A percentile compares a stretch with the other conserved stretches of the same genome.
Conservation (phyloP, 2,329 filamentous ascomycete species). For the Hirsutella minnesotensis region DNA sequence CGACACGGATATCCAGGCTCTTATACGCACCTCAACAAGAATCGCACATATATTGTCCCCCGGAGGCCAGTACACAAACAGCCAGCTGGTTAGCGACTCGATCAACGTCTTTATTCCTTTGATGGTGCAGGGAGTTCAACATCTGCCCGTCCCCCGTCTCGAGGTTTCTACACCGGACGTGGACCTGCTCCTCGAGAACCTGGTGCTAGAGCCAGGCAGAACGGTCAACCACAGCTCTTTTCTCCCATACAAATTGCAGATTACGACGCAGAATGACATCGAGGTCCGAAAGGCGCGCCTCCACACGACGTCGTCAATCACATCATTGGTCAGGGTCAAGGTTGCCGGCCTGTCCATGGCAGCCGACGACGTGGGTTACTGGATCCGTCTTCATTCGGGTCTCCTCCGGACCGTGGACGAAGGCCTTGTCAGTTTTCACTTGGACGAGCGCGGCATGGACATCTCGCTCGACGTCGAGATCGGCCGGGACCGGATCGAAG, state of each 20-base stretch:
- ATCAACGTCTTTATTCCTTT: conserved; percentile 73
- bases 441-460: conserved; percentile 82
- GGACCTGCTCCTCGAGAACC: conserved; percentile 78
- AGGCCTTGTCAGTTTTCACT: conserved; percentile 73
- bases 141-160: conserved; percentile 80
- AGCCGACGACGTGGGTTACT: conserved; percentile 82
- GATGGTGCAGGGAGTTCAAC: conserved; percentile 66
- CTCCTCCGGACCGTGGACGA: conserved; percentile 66
- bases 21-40: conserved; percentile 54
- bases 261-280: conserved; percentile 77
- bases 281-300: conserved; percentile 66
- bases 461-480: conserved; percentile 78
- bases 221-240: conserved; percentile 83
- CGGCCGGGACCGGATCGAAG: conserved; percentile 63
- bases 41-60: conserved; percentile 62
- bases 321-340: conserved; percentile 64
- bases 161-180: conserved; percentile 75
- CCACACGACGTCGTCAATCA: conserved; percentile 50
- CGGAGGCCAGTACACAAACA: conserved; percentile 49
- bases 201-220: conserved; percentile 77
- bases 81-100: conserved; percentile 61
- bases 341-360: conserved; percentile 73
- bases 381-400: conserved; percentile 68
- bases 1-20: conserved; percentile 60
- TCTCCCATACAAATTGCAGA: conserved; percentile 68